These are phyloP conservation scores for Favolaschia claudopus DNA, from an alignment of 768 basidiomycete species.

Conservation along the genomic window DNA sequence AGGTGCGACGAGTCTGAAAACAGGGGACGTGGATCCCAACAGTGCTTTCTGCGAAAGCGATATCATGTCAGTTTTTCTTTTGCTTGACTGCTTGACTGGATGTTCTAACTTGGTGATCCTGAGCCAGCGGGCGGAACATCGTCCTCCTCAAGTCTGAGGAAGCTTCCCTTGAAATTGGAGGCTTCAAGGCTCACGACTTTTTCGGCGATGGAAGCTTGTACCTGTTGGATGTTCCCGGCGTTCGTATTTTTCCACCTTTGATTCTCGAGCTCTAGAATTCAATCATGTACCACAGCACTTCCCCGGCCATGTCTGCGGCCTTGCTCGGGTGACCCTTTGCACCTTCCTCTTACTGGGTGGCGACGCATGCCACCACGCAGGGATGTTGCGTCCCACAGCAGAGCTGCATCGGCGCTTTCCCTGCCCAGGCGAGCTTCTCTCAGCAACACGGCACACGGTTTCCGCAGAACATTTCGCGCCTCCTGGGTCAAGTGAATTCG, in stretches of 20 bases:
- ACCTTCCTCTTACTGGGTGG: conserved; percentile 31
- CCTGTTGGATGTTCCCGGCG: conserved; percentile 30
- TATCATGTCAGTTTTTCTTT: conserved; percentile 16
- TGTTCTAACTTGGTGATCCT: too few relatives aligned
- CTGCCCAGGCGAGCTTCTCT: conserved; percentile 21
- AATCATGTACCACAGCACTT: conserved; percentile 16
- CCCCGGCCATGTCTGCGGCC: conserved; percentile 26
- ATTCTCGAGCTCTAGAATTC: neutral
- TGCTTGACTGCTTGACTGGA: neutral
- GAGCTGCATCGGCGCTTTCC: conserved; percentile 22
- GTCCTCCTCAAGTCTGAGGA: conserved; percentile 16
- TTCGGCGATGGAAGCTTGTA: conserved; percentile 35
- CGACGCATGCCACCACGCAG: conserved; percentile 30
- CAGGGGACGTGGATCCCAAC: conserved; percentile 8
- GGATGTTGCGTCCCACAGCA: conserved; percentile 30
- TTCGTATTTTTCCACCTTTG: neutral
- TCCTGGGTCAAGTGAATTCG: conserved; percentile 1
- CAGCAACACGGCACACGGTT: conserved; percentile 6
- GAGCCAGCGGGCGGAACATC: conserved; percentile 25
- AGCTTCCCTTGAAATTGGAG: conserved; percentile 25
- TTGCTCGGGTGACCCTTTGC: conserved; percentile 29
- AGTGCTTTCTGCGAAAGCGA: conserved; percentile 25
- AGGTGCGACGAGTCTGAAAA: conserved; percentile 2
- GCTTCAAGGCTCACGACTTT: conserved; percentile 26
- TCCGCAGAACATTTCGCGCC: conserved; percentile 16